A percentile compares a stretch with the other conserved stretches of the same genome.
Conservation (phyloP, 345 rosid species). For the Lagerstroemia speciosa region DNA sequence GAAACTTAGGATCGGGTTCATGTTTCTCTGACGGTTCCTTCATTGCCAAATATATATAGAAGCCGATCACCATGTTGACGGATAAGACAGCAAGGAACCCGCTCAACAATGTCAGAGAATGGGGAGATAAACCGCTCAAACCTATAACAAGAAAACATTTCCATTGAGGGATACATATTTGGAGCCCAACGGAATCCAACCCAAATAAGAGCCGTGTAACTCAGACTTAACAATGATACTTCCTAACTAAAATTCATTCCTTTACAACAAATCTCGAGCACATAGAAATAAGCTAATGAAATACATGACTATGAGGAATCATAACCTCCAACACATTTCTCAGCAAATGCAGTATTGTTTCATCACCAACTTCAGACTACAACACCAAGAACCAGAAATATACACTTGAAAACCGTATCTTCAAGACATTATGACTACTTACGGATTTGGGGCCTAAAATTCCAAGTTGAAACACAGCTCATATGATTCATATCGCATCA, state of each 20-base stretch:
- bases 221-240: not conserved
- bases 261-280: not conserved
- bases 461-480: not conserved
- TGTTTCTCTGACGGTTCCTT: slow-evolving; percentile 77
- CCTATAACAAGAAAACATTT: slow-evolving; percentile 34
- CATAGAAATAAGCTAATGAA: not conserved
- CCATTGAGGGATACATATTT: not conserved
- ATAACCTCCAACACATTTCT: not conserved
- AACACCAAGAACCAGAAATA: not conserved
- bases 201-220: not conserved
- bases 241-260: not conserved
- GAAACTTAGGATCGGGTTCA: slow-evolving; percentile 72
- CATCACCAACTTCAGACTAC: not conserved
- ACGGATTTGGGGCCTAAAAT: not conserved
- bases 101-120: slow-evolving; percentile 62
- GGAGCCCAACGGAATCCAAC: not conserved
- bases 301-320: not conserved
- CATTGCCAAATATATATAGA: slow-evolving; percentile 79
- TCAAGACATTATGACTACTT: not conserved
- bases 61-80: slow-evolving; percentile 73
- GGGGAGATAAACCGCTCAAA: slow-evolving; percentile 48
- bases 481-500: too few species aligned
- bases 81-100: slow-evolving; percentile 88
- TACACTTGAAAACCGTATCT: not conserved
- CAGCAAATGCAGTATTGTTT: not conserved